Base-by-base conservation (phyloP, 1,284 basidiomycete species). In the Cutaneotrichosporon sp. region DNA sequence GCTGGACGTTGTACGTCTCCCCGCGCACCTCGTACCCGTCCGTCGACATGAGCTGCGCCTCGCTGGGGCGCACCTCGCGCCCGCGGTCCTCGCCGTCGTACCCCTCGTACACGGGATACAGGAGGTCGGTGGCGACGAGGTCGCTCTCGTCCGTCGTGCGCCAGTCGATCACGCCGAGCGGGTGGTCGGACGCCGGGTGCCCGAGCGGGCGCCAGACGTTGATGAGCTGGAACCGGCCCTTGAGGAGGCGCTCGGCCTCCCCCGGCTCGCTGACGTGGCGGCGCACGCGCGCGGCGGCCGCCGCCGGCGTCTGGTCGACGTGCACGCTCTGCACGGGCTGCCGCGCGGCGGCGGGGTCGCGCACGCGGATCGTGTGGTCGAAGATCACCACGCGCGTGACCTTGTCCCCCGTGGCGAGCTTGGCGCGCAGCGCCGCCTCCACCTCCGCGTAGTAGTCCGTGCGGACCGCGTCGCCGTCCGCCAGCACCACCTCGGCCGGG, bases 131-230 rank as follows among this genome's bases (percentile, higher is more conserved):
- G 5, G 59, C 46, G 11, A 56, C 36, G 34, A 67, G 62, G 42
- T 67, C 65, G 20, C 20, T 24, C 27, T 49, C 38, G 16, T 18
- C 43, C 0, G 62, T 58, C 2, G 56, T 54, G 22, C 65, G 65
- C 62, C 62, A 63, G 62, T 67, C 65, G 10, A 63, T 55, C 9
- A 67, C 62, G 20, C 57, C 65, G 5, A 67, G 54, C 0, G 65
- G 65, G 46, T 50, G 50, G 43, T 67, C 65, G 14, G 34, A 24
- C 25, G 62, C 62, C 3, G 54, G 38, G 43, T 64, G 57, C 0
- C 51, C 62, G 16, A 67, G 57, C 13, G 65, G 65, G 0, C 65
- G 62, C 65, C 65, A 67, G 20, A 67, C 65, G 52, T 67, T 67
- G 59, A 67, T 67, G 36, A 67, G 62, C 59, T 67, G 65, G 59